Evolutionary conservation across 169 alveolate species (phyloP).

Genomic region (Plasmodium cynomolgi): DNA sequence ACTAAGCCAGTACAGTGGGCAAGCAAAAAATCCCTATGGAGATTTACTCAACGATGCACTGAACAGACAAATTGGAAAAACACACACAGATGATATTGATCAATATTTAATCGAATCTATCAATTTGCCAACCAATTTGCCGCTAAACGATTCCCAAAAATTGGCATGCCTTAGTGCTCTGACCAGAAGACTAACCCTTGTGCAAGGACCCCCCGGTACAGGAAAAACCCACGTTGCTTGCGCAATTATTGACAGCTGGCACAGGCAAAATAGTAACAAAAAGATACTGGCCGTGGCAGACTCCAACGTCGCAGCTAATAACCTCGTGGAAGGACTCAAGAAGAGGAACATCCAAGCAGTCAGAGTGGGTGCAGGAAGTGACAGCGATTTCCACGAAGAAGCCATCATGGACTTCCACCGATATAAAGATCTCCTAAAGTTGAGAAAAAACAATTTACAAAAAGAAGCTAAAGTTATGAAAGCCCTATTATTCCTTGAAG

Average conservation of each 20-base stretch:
- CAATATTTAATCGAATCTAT: constrained; percentile 57
- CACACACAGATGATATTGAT: constrained; percentile 55
- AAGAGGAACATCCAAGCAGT: constrained; percentile 77
- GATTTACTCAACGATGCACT: constrained; percentile 58
- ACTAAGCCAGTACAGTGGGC: constrained; percentile 45
- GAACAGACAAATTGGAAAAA: constrained; percentile 70
- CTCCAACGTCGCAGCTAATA: constrained; percentile 88
- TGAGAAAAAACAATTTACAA: constrained; percentile 76
- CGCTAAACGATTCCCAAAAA: constrained; percentile 81
- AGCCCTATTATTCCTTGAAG: constrained; percentile 77
- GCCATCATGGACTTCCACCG: constrained; percentile 78
- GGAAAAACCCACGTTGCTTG: constrained; percentile 88
- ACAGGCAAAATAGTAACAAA: constrained; percentile 68
- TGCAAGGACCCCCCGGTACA: constrained; percentile 90
- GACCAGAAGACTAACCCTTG: constrained; percentile 79
- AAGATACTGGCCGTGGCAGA: constrained; percentile 86
- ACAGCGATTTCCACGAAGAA: constrained; percentile 83
- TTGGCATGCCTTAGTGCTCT: constrained; percentile 82
- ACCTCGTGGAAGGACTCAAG: constrained; percentile 81
- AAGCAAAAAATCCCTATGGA: constrained; percentile 69
- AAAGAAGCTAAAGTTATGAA: constrained; percentile 85
- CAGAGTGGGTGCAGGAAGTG: constrained; percentile 82
- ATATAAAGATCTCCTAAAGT: constrained; percentile 75
- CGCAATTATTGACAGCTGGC: constrained; percentile 85
- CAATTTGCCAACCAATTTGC: constrained; percentile 76